These are phyloP conservation scores for Metarhizium album DNA, from an alignment of 2,329 filamentous ascomycete genomes.

Conservation along the genomic window DNA sequence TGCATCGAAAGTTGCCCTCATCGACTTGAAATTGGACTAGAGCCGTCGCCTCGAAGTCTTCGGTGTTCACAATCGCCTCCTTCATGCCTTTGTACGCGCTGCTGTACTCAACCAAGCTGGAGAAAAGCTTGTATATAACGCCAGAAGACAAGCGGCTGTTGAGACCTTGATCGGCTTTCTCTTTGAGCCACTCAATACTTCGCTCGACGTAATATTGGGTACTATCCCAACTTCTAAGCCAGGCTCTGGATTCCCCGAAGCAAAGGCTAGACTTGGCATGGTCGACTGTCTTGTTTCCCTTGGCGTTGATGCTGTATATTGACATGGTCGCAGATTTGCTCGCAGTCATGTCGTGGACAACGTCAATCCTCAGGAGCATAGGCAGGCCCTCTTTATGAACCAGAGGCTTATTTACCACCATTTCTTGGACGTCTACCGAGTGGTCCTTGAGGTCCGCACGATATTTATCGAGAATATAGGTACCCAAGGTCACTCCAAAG, in stretches of 20 bases:
- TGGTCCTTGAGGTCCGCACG: background rate
- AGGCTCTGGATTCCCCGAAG: background rate
- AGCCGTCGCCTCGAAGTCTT: slow-evolving; percentile 8
- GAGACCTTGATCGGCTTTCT: background rate
- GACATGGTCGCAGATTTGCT: background rate
- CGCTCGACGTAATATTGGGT: slow-evolving; percentile 8
- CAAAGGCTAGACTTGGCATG: background rate
- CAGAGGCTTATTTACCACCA: background rate
- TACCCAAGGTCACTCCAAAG: background rate
- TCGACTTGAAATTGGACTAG: background rate
- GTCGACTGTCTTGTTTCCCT: background rate
- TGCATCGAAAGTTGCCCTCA: background rate
- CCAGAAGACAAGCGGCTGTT: background rate
- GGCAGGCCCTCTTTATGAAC: background rate
- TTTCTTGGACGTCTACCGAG: background rate
- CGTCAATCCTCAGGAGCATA: background rate
- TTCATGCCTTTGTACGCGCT: slow-evolving; percentile 14
- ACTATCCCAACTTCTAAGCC: background rate
- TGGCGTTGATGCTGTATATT: background rate
- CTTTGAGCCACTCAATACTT: slow-evolving; percentile 33
- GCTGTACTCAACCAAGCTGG: slow-evolving; percentile 12
- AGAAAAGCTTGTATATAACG: background rate
- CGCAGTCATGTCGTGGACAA: background rate
- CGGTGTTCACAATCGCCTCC: slow-evolving; percentile 2
- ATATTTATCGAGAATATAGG: background rate